Conservation (phyloP, 1,284 basidiomycete genomes). For the Coniophora puteana region DNA sequence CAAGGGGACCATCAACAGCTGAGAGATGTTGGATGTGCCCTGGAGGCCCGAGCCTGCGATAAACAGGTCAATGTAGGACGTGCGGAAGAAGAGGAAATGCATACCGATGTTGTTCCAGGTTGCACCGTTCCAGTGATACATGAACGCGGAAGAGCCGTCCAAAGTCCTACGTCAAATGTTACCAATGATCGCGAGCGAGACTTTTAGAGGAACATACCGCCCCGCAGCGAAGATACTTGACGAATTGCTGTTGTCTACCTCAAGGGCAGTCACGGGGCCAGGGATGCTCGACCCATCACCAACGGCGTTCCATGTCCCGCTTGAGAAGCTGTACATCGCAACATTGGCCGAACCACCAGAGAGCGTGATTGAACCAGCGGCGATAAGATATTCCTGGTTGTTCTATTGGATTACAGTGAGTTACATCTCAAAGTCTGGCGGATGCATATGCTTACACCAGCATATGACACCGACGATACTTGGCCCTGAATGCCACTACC, state of each 20-base stretch:
- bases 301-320: conserved; percentile 72
- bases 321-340: conserved; percentile 66
- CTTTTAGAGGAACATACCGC: conserved; percentile 41
- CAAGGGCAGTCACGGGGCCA: conserved; percentile 87
- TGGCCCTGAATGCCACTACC: conserved; percentile 85
- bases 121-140: conserved; percentile 79
- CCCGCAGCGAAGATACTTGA: conserved; percentile 92
- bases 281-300: conserved; percentile 67
- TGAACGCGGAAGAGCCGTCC: conserved; percentile 63
- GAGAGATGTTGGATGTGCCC: conserved; percentile 63
- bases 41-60: conserved; percentile 50
- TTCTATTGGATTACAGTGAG: conserved; percentile 33
- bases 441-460: conserved; percentile 56
- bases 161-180: conserved; percentile 35
- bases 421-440: not conserved
- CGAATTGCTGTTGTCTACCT: conserved; percentile 77
- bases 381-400: conserved; percentile 63
- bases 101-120: conserved; percentile 68
- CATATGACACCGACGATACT: conserved; percentile 75
- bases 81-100: conserved; percentile 15
- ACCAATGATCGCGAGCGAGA: not conserved
- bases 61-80: conserved; percentile 3
- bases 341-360: conserved; percentile 60
- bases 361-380: conserved; percentile 73
- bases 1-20: conserved; percentile 89